Evolutionary conservation across 2,329 filamentous ascomycete genomes (phyloP), one percentile per base, ranked within the genome.

Genomic region (Pestalotiopsis sp.): DNA sequence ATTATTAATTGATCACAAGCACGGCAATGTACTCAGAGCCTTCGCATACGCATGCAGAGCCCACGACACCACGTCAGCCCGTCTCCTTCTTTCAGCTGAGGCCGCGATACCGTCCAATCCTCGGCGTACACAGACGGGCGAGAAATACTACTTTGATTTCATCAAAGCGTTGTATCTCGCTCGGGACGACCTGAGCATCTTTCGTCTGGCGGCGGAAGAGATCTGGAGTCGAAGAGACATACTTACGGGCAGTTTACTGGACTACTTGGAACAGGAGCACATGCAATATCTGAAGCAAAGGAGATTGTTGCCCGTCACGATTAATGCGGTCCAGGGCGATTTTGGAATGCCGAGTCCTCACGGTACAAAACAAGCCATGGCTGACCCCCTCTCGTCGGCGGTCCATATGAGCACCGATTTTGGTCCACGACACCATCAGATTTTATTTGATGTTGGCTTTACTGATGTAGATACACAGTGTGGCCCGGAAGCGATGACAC

Each of bases 371-470:
- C 14, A 52, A 52, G 7, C 5, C 17, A n/a, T 52, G 14, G 45
- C 17, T 9, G 3, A 9, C 1, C 2, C 20, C 6, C 9, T 52
- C 45, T 52, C 45, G 3, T 52, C 45, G 3, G 14, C 14, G 3
- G n/a, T 9, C 4, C 45, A 52, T 20, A n/a, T 17, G 6, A 7
- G 2, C 6, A 0, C 0, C 3, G 3, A 0, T 20, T n/a, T 52
- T 2, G 20, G 20, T 3, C 2, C 17, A 6, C 7, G 20, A 4
- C 45, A 52, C 17, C 45, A 52, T n/a, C n/a, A 52, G 17, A 52
- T 52, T 17, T n/a, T 52, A 20, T 52, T 20, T n/a, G 45, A 52
- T n/a, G 20, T 52, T 4, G 45, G 45, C 1, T 52, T 52, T 9
- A 20, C 5, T 3, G 45, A 52, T 3, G 6, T 52, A 52, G 45